Conservation (phyloP, 129 eudicot species). For the Ambrosia artemisiifolia region DNA sequence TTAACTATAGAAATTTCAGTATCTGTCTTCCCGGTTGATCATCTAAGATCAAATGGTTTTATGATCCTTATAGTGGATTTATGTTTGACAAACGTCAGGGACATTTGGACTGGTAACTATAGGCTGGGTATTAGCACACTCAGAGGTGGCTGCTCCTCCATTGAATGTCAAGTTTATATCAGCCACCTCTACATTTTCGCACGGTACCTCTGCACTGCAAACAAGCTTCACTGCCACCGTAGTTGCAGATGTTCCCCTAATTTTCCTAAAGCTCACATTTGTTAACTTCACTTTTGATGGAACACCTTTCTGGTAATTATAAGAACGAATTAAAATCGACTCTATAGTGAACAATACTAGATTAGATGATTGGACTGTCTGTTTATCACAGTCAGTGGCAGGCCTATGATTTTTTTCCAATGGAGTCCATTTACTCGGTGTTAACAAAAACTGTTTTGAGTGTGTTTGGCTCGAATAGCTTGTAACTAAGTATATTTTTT, state of each 20-base stretch:
- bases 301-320: slow-evolving; percentile 23
- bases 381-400: too few species aligned
- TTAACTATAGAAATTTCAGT: neutral
- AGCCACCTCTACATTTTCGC: slow-evolving; percentile 41
- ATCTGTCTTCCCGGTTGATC: neutral
- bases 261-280: slow-evolving; percentile 43
- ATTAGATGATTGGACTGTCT: too few species aligned
- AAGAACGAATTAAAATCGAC: too few species aligned
- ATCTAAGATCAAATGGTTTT: neutral
- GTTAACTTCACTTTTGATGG: slow-evolving; percentile 66
- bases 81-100: slow-evolving; percentile 25
- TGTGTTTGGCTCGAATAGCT: too few species aligned
- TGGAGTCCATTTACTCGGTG: too few species aligned
- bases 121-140: slow-evolving; percentile 42
- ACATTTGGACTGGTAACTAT: slow-evolving; percentile 31
- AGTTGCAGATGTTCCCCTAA: slow-evolving; percentile 53
- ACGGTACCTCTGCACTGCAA: slow-evolving; percentile 43
- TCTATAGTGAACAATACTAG: too few species aligned
- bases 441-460: too few species aligned
- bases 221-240: slow-evolving; percentile 35
- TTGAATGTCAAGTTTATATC: slow-evolving; percentile 42
- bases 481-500: too few species aligned
- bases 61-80: neutral
- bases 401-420: too few species aligned
- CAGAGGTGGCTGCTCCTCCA: slow-evolving; percentile 43